phyloP scores from a whole-genome alignment of 768 basidiomycete species.

The Trametes elegans region DNA sequence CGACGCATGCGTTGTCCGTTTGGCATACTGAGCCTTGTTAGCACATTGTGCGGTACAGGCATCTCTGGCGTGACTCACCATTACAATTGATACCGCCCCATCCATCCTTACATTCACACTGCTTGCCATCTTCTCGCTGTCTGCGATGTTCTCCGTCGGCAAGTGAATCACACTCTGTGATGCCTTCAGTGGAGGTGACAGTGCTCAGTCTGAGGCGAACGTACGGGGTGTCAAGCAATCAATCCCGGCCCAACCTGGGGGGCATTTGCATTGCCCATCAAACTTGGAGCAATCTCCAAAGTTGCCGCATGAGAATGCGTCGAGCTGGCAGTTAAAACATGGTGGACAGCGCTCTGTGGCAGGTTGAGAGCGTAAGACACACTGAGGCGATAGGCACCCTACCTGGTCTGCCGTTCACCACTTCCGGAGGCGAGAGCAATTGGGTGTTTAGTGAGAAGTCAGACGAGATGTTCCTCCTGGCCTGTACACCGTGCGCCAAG shows the following conservation, averaged over 20 bases:
- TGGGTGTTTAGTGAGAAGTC: constrained; percentile 5
- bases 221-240: constrained; percentile 91
- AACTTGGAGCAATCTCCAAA: constrained; percentile 88
- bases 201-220: constrained; percentile 30
- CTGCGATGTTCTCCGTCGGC: constrained; percentile 85
- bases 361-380: too few species aligned
- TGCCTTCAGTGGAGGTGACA: constrained; percentile 2
- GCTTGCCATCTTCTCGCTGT: constrained; percentile 69
- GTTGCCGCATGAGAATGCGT: constrained; percentile 89
- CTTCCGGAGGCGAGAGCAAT: constrained; percentile 16
- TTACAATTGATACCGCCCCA: constrained; percentile 99
- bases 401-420: constrained; percentile 17
- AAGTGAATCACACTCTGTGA: constrained; percentile 87
- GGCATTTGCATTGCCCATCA: constrained; percentile 95
- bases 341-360: constrained; percentile 60
- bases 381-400: too few species aligned
- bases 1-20: constrained; percentile 72
- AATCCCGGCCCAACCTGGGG: constrained; percentile 95
- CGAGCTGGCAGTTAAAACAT: constrained; percentile 96
- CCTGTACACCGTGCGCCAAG: constrained; percentile 1
- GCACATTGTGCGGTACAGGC: neutral
- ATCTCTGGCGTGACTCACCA: constrained; percentile 48
- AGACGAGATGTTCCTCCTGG: neutral
- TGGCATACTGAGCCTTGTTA: constrained; percentile 66
- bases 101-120: constrained; percentile 89